Evolutionary conservation across 371 early-diverging fungal species (phyloP).

Genomic region (Mortierella sp.): DNA sequence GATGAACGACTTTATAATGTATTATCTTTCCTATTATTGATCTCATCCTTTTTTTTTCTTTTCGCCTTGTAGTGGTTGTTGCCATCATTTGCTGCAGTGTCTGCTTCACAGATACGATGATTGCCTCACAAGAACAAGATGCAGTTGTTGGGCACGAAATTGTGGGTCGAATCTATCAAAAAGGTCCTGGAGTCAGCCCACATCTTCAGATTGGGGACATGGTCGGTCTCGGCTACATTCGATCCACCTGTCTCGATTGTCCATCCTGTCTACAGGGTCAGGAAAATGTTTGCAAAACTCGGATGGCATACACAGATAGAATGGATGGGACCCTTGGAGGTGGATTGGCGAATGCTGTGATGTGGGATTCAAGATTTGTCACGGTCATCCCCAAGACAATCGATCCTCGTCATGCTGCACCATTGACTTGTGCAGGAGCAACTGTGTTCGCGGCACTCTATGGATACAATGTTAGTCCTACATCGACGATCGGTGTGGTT

Average conservation of each 20-base stretch:
- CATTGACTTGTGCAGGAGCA: constrained; percentile 75
- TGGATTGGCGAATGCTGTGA: constrained; percentile 58
- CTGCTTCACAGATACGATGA: constrained; percentile 61
- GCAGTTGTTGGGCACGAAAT: constrained; percentile 61
- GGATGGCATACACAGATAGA: constrained; percentile 61
- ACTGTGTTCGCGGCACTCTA: constrained; percentile 69
- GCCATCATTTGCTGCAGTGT: constrained; percentile 65
- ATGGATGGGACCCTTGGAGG: constrained; percentile 26
- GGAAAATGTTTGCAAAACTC: constrained; percentile 57
- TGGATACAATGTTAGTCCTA: constrained; percentile 56
- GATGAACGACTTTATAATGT: too few relatives aligned
- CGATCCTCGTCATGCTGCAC: constrained; percentile 62
- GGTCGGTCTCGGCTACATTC: constrained; percentile 61
- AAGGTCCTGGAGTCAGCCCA: constrained; percentile 54
- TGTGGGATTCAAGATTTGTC: constrained; percentile 60
- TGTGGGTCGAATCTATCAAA: constrained; percentile 56
- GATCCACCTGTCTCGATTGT: constrained; percentile 58
- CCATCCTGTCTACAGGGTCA: constrained; percentile 56
- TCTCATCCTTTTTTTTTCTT: constrained; percentile 13
- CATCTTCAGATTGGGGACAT: constrained; percentile 59
- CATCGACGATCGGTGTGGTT: constrained; percentile 67
- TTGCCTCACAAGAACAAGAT: constrained; percentile 29
- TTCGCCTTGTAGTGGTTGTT: constrained; percentile 44
- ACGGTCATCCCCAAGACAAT: constrained; percentile 66
- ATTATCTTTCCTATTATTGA: background rate